A percentile compares a stretch with the other conserved stretches of the same genome.
phyloP scores from a whole-genome alignment of 176 grass and related monocot genomes.

The Zizania latifolia region DNA sequence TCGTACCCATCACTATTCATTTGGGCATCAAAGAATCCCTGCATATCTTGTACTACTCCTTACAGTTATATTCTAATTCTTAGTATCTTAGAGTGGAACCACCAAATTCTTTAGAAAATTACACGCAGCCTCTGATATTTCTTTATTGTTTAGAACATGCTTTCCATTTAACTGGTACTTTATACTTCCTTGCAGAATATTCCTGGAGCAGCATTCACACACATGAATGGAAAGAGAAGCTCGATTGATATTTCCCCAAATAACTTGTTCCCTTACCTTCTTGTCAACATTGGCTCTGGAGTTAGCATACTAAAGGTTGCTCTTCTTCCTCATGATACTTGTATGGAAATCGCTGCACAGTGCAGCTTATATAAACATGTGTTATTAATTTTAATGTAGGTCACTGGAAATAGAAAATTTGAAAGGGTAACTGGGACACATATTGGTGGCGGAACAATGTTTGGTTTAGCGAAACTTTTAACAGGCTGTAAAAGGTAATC shows the following conservation, averaged over 20 bases:
- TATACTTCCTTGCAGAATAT: constrained; percentile 58
- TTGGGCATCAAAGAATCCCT: constrained; percentile 9
- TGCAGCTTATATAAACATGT: constrained; percentile 37
- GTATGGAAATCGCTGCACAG: constrained; percentile 13
- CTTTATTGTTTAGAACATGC: background rate
- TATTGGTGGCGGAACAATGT: constrained; percentile 91
- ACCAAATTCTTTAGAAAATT: background rate
- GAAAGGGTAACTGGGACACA: constrained; percentile 97
- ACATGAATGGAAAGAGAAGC: constrained; percentile 71
- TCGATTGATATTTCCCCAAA: constrained; percentile 56
- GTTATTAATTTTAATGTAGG: constrained; percentile 52
- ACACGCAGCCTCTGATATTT: background rate
- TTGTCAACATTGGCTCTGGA: constrained; percentile 95
- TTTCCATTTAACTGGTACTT: constrained; percentile 23
- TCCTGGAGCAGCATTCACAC: constrained; percentile 79
- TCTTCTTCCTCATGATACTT: constrained; percentile 16
- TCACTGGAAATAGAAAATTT: constrained; percentile 76
- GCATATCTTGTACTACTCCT: background rate
- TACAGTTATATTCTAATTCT: background rate
- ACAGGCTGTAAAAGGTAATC: constrained; percentile 84
- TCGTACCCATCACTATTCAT: background rate
- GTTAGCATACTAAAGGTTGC: constrained; percentile 94
- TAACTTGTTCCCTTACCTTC: constrained; percentile 86
- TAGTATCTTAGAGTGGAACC: background rate
- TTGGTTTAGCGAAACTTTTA: constrained; percentile 96